phyloP scores from a whole-genome alignment of 192 early-diverging fungal species.

The Backusella parvicylindrica region DNA sequence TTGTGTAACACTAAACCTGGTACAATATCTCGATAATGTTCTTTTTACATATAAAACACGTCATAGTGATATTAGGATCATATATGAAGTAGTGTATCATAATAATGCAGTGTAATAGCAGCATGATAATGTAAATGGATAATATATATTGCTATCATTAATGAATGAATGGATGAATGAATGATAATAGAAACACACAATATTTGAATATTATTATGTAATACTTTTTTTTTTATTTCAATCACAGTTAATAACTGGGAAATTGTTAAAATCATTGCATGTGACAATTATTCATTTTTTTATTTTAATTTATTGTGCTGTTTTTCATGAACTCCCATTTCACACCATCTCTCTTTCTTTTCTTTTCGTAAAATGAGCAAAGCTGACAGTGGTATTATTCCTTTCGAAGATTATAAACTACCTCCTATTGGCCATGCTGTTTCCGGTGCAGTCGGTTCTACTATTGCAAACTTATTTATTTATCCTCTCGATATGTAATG shows the following conservation, averaged over 20 bases:
- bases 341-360: background rate
- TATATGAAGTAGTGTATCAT: too few relatives aligned
- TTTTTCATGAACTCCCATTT: background rate
- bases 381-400: background rate
- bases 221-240: background rate
- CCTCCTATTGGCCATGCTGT: constrained; percentile 49
- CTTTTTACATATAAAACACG: background rate
- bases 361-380: background rate
- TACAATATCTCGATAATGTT: background rate
- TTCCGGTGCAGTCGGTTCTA: constrained; percentile 43
- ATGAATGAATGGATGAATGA: too few relatives aligned
- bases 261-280: background rate
- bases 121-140: too few relatives aligned
- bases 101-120: too few relatives aligned
- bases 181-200: background rate
- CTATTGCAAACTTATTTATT: constrained; percentile 43
- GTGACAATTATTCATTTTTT: constrained; percentile 2
- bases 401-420: constrained; percentile 39
- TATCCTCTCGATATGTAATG: constrained; percentile 48
- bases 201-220: background rate
- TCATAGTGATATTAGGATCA: background rate
- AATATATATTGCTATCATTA: too few relatives aligned
- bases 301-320: background rate
- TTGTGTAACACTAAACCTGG: background rate
- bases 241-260: background rate